Evolutionary conservation across 2,329 filamentous ascomycete genomes (phyloP), one percentile per base, ranked within the genome.

Genomic region (Aspergillus sp.): DNA sequence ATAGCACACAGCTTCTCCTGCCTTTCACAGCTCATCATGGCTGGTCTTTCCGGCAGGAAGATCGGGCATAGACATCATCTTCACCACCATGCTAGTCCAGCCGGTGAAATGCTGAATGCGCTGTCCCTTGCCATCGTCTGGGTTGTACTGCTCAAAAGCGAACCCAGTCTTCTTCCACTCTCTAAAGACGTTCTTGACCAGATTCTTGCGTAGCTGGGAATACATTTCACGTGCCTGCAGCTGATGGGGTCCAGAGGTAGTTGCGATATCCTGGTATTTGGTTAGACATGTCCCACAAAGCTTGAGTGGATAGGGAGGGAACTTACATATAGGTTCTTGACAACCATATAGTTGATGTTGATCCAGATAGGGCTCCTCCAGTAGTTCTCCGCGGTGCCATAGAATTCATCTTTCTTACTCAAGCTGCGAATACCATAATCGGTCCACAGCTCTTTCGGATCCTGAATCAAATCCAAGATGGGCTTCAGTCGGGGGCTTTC

Each of bases 101-200:
- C 93, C 93, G 0, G 93, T 96, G 65, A 98, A 98, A 68, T 97
- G 91, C 74, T 96, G 89, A 4, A 90, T 97, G 38, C 93, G 79
- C 74, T 97, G 91, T n/a, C 93, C 93, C 45, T 80, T 79, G 41
- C 93, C 93, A 3, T 88, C 94, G 58, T 95, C 88, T 0, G 90
- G 88, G 65, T 94, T 88, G 68, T 97, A 98, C 71, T 98, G 93
- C 70, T 98, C 93, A 91, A 91, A 98, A 0, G 91, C 93, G 64
- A 97, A 97, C 12, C 91, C 91, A 0, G 93, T 97, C 62, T 87
- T 81, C 63, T 83, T 75, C 91, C 91, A 98, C 64, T 83, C 83
- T 48, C 83, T 79, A 72, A 85, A 96, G 9, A 97, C 86, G 1
- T 90, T 97, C 44, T 89, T 79, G 41, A 97, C 86, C 8, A 98